Conservation (phyloP, 257 asterid species). For the Sherardia arvensis region DNA sequence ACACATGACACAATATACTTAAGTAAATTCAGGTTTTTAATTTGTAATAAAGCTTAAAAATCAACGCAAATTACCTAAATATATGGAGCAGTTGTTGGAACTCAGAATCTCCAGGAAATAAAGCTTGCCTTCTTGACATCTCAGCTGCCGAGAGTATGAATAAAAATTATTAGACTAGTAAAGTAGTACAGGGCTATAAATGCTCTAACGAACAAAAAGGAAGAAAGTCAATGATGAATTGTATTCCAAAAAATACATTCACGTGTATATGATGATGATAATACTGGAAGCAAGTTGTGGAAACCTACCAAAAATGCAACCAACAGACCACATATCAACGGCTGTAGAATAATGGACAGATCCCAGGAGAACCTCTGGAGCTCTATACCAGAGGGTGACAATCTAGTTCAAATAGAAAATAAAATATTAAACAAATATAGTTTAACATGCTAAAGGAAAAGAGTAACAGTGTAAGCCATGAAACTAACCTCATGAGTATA, state of each 20-base stretch:
- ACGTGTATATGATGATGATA: too few relatives aligned
- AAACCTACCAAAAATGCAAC: conserved; percentile 71
- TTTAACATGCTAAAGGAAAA: neutral
- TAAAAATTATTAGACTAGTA: neutral
- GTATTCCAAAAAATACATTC: neutral
- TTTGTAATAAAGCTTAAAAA: neutral
- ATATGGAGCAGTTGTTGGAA: conserved; percentile 89
- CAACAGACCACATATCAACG: conserved; percentile 99
- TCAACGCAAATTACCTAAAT: conserved; percentile 39
- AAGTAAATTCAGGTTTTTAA: neutral
- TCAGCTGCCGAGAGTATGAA: conserved; percentile 59
- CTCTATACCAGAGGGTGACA: conserved; percentile 94
- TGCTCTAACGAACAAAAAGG: neutral
- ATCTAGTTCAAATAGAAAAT: conserved; percentile 26
- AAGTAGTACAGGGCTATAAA: neutral
- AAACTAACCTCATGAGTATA: conserved; percentile 75
- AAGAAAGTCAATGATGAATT: neutral
- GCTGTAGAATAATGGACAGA: conserved; percentile 86
- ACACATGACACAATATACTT: neutral
- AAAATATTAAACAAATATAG: neutral
- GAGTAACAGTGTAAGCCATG: neutral
- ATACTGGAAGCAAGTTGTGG: neutral
- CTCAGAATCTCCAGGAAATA: conserved; percentile 93
- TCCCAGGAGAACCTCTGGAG: conserved; percentile 91
- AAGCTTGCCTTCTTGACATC: conserved; percentile 85